Percentiles rank a stretch among this genome's conserved stretches.
phyloP scores from a whole-genome alignment of 306 rosid genomes.

The Hippophae gyantsensis region DNA sequence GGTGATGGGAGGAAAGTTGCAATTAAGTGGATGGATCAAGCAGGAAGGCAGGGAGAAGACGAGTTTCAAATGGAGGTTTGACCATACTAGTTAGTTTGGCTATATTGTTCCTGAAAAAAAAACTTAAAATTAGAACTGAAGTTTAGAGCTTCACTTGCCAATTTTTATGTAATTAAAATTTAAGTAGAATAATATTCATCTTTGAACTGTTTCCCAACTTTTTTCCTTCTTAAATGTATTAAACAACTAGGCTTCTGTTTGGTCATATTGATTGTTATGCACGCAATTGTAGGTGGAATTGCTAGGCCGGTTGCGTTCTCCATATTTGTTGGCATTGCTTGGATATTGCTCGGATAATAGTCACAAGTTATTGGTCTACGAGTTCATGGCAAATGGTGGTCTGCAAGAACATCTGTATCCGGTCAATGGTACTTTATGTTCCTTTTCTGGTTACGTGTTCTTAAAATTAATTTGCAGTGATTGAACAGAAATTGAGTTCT shows the following conservation, averaged over 20 bases:
- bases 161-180: neutral
- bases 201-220: neutral
- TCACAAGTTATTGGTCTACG: slow-evolving; percentile 78
- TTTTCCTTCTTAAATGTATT: neutral
- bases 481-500: neutral
- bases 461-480: neutral
- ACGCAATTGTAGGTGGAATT: slow-evolving; percentile 59
- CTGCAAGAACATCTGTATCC: slow-evolving; percentile 92
- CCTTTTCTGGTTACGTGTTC: neutral
- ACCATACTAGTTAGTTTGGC: slow-evolving; percentile 10
- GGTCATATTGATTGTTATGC: slow-evolving; percentile 13
- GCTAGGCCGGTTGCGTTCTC: slow-evolving; percentile 68
- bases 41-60: slow-evolving; percentile 88
- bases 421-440: slow-evolving; percentile 41
- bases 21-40: slow-evolving; percentile 80
- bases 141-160: neutral
- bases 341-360: slow-evolving; percentile 78
- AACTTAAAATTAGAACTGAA: neutral
- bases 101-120: slow-evolving; percentile 2
- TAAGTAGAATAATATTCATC: neutral
- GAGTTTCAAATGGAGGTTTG: slow-evolving; percentile 86
- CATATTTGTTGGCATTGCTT: slow-evolving; percentile 74
- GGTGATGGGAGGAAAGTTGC: slow-evolving; percentile 78
- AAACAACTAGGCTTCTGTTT: slow-evolving; percentile 1
- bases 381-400: slow-evolving; percentile 86